A percentile compares a stretch with the other conserved stretches of the same genome.
These are phyloP conservation scores for Pythium sp. DNA, from an alignment of 352 stramenopile genomes.

Conservation along the genomic window DNA sequence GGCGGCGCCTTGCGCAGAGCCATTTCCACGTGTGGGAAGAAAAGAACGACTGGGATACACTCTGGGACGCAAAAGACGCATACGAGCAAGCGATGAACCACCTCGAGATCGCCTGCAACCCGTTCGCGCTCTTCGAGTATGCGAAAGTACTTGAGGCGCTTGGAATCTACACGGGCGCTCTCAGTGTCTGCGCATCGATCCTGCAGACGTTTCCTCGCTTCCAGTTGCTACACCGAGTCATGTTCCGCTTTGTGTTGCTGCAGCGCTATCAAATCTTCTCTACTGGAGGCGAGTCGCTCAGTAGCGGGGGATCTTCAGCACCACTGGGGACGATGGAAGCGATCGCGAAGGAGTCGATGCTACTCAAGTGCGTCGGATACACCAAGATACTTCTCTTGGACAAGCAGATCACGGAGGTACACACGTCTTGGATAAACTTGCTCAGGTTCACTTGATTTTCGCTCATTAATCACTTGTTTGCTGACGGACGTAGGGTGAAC, in stretches of 20 bases:
- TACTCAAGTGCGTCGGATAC: slow-evolving; percentile 51
- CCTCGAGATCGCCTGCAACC: slow-evolving; percentile 48
- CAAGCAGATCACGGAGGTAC: slow-evolving; percentile 31
- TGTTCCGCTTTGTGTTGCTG: slow-evolving; percentile 49
- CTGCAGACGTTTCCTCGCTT: slow-evolving; percentile 56
- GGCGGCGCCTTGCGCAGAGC: slow-evolving; percentile 55
- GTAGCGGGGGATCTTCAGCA: not conserved
- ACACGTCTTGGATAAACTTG: not conserved
- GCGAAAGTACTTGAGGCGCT: slow-evolving; percentile 49
- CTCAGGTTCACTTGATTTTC: not conserved
- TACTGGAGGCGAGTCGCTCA: not conserved
- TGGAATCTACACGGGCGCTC: slow-evolving; percentile 41
- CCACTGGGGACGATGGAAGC: slow-evolving; percentile 5
- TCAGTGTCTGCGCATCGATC: slow-evolving; percentile 47
- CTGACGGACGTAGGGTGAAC: slow-evolving; percentile 22
- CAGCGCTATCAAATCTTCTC: slow-evolving; percentile 57
- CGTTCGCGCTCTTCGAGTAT: slow-evolving; percentile 49
- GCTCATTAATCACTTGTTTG: not conserved
- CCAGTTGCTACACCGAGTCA: slow-evolving; percentile 32
- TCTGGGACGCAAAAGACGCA: slow-evolving; percentile 58
- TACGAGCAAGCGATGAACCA: slow-evolving; percentile 56
- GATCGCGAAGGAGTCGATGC: slow-evolving; percentile 23
- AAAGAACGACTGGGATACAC: slow-evolving; percentile 48
- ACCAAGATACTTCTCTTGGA: slow-evolving; percentile 51
- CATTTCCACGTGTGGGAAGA: slow-evolving; percentile 45